phyloP scores from a whole-genome alignment of 257 asterid species.

The Cynanchum wilfordii region DNA sequence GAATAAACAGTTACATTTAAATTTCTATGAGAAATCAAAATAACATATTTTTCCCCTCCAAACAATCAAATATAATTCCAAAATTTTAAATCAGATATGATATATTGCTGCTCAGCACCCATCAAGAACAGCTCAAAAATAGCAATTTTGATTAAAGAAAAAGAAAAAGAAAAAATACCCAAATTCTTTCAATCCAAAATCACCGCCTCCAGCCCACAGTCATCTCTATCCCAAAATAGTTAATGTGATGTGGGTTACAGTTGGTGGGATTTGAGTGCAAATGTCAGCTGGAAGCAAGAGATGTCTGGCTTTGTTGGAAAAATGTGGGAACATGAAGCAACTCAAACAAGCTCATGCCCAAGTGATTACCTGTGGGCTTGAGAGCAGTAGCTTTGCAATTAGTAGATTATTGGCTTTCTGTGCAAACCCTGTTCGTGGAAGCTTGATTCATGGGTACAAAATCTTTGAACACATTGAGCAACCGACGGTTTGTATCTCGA shows the following conservation, averaged over 20 bases:
- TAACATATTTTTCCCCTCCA: no score
- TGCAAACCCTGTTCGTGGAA: conserved; percentile 44
- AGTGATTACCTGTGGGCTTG: conserved; percentile 50
- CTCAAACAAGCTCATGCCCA: conserved; percentile 48
- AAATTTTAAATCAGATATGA: no score
- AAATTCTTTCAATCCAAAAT: no score
- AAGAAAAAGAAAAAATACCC: no score
- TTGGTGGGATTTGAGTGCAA: background rate
- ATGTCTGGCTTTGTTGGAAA: conserved; percentile 38
- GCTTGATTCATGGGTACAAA: conserved; percentile 35
- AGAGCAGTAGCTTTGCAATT: conserved; percentile 49
- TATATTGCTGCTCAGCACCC: no score
- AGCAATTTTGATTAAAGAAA: no score
- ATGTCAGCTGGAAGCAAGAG: conserved; percentile 25
- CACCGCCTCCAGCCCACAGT: background rate
- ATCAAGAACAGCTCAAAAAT: no score
- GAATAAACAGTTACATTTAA: no score
- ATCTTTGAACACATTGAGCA: conserved; percentile 42
- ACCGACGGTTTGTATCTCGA: conserved; percentile 62
- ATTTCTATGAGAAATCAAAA: no score
- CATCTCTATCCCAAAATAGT: background rate
- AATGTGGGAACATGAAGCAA: conserved; percentile 42
- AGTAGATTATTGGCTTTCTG: conserved; percentile 73
- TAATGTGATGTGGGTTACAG: no score
- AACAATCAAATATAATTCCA: no score